A percentile compares a stretch with the other conserved stretches of the same genome.
Evolutionary conservation across 306 rosid species (phyloP).

Genomic region (Bauhinia variegata): DNA sequence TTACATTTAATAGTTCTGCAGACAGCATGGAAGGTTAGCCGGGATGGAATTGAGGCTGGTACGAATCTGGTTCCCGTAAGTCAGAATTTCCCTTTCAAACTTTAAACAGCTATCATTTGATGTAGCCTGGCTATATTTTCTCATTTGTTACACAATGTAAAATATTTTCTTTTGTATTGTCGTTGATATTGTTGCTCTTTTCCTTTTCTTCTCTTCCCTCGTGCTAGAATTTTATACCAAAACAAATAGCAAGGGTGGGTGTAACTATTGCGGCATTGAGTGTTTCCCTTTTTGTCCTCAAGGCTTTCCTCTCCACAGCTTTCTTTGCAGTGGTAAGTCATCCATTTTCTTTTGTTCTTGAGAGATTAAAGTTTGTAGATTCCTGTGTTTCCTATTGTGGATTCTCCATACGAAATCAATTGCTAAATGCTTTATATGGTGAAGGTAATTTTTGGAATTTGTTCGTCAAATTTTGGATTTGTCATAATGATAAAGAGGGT

Average conservation of each 20-base stretch:
- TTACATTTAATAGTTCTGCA: slow-evolving; percentile 58
- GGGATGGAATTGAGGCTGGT: slow-evolving; percentile 81
- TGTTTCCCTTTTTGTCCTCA: slow-evolving; percentile 62
- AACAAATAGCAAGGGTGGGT: slow-evolving; percentile 59
- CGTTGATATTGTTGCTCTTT: neutral
- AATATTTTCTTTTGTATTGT: slow-evolving; percentile 18
- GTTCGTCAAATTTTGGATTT: too few species aligned
- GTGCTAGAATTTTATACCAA: slow-evolving; percentile 52
- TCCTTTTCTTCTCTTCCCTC: slow-evolving; percentile 8
- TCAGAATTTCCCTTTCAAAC: slow-evolving; percentile 28
- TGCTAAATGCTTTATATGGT: too few species aligned
- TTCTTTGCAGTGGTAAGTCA: slow-evolving; percentile 61
- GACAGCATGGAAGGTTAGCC: slow-evolving; percentile 72
- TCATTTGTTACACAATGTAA: neutral
- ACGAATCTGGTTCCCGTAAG: slow-evolving; percentile 53
- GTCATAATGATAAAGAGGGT: neutral
- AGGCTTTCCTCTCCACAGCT: slow-evolving; percentile 59
- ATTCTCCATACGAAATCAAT: too few species aligned
- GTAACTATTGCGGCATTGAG: slow-evolving; percentile 64
- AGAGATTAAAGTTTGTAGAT: too few species aligned
- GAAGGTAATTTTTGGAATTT: too few species aligned
- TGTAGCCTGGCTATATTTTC: slow-evolving; percentile 3
- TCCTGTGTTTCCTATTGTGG: too few species aligned
- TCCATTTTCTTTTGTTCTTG: slow-evolving; percentile 13
- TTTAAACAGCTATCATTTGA: slow-evolving; percentile 4